Percentiles rank a stretch among this genome's conserved stretches.
Evolutionary conservation across 2,329 filamentous ascomycete species (phyloP).

Genomic region (Tympanopsis confertula): DNA sequence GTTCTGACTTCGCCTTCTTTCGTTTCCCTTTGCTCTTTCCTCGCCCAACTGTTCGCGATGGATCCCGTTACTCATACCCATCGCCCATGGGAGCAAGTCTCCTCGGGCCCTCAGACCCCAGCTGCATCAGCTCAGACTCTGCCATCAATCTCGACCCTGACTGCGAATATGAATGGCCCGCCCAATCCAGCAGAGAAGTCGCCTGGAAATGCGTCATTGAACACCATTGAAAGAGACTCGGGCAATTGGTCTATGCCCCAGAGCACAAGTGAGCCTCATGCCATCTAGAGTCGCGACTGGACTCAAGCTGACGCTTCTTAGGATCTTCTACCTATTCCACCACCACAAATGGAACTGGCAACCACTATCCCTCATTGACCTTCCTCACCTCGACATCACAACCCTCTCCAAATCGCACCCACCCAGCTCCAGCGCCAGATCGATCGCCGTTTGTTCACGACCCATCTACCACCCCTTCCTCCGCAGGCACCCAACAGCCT

Average conservation of each 20-base stretch:
- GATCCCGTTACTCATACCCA: too few relatives aligned
- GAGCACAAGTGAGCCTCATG: constrained; percentile 34
- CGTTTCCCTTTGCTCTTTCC: too few relatives aligned
- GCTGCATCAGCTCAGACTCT: constrained; percentile 24
- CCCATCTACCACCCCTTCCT: constrained; percentile 20
- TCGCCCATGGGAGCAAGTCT: constrained; percentile 27
- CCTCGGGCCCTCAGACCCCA: constrained; percentile 18
- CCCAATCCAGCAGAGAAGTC: constrained; percentile 23
- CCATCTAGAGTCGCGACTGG: neutral
- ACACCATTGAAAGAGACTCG: constrained; percentile 38
- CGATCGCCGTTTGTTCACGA: constrained; percentile 26
- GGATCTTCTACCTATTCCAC: constrained; percentile 35
- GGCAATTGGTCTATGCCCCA: constrained; percentile 48
- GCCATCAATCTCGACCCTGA: constrained; percentile 31
- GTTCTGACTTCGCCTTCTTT: too few relatives aligned
- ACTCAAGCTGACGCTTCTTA: constrained; percentile 9
- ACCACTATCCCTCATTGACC: constrained; percentile 26
- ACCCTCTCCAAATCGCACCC: constrained; percentile 24
- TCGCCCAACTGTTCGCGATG: too few relatives aligned
- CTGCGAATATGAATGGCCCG: constrained; percentile 23
- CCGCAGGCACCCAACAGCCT: constrained; percentile 19
- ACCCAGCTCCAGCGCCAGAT: constrained; percentile 21
- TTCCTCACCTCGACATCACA: constrained; percentile 26
- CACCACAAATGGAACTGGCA: constrained; percentile 24
- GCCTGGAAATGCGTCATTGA: constrained; percentile 25